A percentile compares a stretch with the other conserved stretches of the same genome.
These are phyloP conservation scores for Camelina laxa DNA, from an alignment of 345 rosid genomes.

Conservation along the genomic window DNA sequence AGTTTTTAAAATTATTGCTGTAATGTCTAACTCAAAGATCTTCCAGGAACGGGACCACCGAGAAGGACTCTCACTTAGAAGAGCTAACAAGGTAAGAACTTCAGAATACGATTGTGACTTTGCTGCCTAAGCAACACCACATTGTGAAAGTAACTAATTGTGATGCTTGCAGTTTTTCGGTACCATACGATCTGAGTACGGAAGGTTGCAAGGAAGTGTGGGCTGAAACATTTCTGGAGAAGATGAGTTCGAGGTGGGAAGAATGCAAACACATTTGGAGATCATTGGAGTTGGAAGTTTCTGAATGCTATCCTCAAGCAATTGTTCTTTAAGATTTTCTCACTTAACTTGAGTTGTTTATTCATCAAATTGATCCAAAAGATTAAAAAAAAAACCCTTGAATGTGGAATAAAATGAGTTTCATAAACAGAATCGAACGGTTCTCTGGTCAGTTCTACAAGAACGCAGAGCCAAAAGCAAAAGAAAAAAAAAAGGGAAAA, in stretches of 20 bases:
- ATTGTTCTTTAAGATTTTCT: constrained; percentile 56
- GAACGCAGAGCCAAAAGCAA: neutral
- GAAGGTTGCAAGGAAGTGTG: constrained; percentile 74
- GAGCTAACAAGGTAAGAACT: constrained; percentile 74
- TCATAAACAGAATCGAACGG: constrained; percentile 9
- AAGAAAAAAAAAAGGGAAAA: neutral
- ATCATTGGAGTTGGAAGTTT: constrained; percentile 69
- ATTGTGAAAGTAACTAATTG: neutral
- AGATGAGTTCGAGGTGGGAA: constrained; percentile 62
- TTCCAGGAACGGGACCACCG: constrained; percentile 52
- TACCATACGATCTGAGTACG: constrained; percentile 91
- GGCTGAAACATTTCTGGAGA: constrained; percentile 66
- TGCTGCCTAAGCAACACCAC: neutral
- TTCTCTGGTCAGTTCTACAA: constrained; percentile 15
- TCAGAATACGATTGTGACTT: constrained; percentile 7
- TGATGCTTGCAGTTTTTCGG: constrained; percentile 67
- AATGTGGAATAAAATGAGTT: constrained; percentile 1
- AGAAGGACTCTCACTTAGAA: constrained; percentile 51
- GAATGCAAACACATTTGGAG: constrained; percentile 71
- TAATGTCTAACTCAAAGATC: constrained; percentile 30
- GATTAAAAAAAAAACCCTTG: neutral
- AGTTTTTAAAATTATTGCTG: constrained; percentile 11
- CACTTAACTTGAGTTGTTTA: neutral
- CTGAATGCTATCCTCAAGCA: constrained; percentile 85
- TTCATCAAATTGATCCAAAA: neutral